Base-by-base conservation (phyloP, 1,284 basidiomycete species). In the Coniferiporia weirii region DNA sequence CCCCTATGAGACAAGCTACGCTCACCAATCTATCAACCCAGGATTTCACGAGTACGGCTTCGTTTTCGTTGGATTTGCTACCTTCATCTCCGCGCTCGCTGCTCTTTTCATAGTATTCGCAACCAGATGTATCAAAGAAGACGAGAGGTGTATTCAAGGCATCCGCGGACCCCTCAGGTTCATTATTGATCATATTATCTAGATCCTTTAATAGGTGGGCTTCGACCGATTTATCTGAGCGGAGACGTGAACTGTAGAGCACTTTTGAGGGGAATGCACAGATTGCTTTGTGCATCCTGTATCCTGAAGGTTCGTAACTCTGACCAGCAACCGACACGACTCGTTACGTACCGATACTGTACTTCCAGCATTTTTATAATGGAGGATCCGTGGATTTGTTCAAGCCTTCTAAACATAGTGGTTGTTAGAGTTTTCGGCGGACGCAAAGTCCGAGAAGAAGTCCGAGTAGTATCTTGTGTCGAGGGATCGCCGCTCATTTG, bases 121-220 rank as follows among this genome's bases (percentile, higher is more conserved):
- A 93, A 0, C 94, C 95, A 0, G 92, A 85, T 0, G 95, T 99
- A 70, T 99, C 96, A 66, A 93, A 93, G 70, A 98, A 97, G 0
- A 96, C 84, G 0, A 98, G 83, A 0, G 93, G 91, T 0, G 82
- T 89, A 0, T 78, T 79, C 3, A 97, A 74, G 1, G 83, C 73
- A 53, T 93, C 93, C 38, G 34, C 38, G 50, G 10, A 17, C 77
- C 77, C 8, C 74, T 72, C 7, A 74, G 72, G 0, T 73, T 72
- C 34, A 74, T 71, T 4, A 72, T 67, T 58, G 7, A 54, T 57
- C 15, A 75, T 77, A 15, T 76, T 82, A 0, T 87, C 80, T 0
- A 98, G 73, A 67, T 94, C 92, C 13, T 77, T 69, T 5, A 99
- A 77, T 0, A 91, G 78, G 65, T 91, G 87, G 0, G 75, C 71